phyloP scores from a whole-genome alignment of 176 grass and related monocot genomes.

The Carex cristatella region DNA sequence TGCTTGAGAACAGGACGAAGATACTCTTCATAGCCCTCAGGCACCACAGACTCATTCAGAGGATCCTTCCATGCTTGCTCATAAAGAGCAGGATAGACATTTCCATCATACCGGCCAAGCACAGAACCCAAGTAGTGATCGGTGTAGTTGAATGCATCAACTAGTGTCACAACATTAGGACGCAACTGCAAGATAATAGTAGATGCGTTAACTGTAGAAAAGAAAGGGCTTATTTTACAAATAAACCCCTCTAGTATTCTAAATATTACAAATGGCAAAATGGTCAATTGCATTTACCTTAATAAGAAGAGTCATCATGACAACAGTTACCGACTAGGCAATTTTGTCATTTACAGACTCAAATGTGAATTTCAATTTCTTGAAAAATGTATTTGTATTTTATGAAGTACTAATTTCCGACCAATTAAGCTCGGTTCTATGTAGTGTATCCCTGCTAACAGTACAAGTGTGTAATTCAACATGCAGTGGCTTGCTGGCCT shows the following conservation, averaged over 20 bases:
- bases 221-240: neutral
- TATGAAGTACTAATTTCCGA: neutral
- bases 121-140: constrained; percentile 76
- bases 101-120: constrained; percentile 69
- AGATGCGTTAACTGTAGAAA: neutral
- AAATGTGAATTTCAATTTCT: neutral
- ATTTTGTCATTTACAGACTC: neutral
- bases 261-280: neutral
- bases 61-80: constrained; percentile 90
- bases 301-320: neutral
- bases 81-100: constrained; percentile 78
- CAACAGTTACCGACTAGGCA: neutral
- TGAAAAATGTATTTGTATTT: neutral
- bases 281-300: neutral
- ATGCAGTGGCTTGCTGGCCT: neutral
- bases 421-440: neutral
- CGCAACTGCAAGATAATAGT: constrained; percentile 44
- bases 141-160: constrained; percentile 93
- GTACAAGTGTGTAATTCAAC: neutral
- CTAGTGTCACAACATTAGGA: constrained; percentile 56
- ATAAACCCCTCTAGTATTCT: neutral
- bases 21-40: constrained; percentile 78
- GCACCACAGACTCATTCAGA: constrained; percentile 68
- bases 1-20: constrained; percentile 84
- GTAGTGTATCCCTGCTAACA: neutral